Percentiles rank a stretch among this genome's conserved stretches.
These are phyloP conservation scores for Fusarium sp. DNA, from an alignment of 2,329 filamentous ascomycete species.

Conservation along the genomic window DNA sequence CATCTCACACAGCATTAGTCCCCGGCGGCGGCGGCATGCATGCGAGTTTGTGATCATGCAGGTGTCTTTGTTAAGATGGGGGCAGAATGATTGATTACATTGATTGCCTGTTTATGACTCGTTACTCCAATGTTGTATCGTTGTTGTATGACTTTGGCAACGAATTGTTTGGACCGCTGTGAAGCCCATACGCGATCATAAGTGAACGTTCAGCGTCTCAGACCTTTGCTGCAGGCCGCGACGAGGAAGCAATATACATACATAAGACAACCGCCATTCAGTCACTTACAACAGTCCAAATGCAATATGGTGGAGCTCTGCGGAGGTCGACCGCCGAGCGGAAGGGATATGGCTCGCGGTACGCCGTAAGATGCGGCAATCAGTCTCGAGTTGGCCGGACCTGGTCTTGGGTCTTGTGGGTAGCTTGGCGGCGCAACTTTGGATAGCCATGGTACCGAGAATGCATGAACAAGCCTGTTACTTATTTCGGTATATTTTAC, in stretches of 20 bases:
- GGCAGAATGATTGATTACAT: constrained; percentile 16
- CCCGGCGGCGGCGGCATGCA: constrained; percentile 26
- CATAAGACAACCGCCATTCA: neutral
- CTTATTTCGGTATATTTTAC: constrained; percentile 20
- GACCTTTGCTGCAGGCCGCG: neutral
- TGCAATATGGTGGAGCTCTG: neutral
- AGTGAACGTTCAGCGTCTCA: neutral
- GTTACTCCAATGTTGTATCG: neutral
- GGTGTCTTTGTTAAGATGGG: constrained; percentile 33
- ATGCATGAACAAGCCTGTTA: constrained; percentile 1
- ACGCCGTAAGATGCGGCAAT: constrained; percentile 25
- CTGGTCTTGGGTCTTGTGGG: constrained; percentile 22
- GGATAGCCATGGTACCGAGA: constrained; percentile 29
- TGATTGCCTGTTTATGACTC: constrained; percentile 27
- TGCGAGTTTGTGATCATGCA: constrained; percentile 42
- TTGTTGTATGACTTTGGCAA: neutral
- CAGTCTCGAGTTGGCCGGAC: constrained; percentile 16
- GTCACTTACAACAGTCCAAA: neutral
- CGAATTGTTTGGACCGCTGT: neutral
- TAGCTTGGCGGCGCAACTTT: constrained; percentile 23
- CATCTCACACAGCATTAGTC: constrained; percentile 38
- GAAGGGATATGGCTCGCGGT: constrained; percentile 23
- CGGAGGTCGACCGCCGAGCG: constrained; percentile 20
- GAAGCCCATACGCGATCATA: neutral
- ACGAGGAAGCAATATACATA: neutral